Evolutionary conservation across 169 alveolate species (phyloP), one percentile per base, ranked within the genome.

Genomic region (Plasmodium knowlesi): DNA sequence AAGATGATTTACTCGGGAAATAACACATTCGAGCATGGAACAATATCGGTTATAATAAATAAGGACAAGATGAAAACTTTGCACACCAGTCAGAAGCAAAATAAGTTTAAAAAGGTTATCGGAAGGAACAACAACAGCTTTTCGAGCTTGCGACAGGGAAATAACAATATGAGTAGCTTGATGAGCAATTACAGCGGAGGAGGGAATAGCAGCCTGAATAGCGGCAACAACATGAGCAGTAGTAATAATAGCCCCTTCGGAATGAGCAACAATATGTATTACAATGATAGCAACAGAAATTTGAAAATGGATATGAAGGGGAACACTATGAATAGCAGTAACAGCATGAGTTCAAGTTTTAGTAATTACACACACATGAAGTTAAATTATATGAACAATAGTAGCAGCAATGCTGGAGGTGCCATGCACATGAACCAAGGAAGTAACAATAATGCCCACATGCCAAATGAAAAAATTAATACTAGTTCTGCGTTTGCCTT

Each of bases 1-100:
- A 88, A 41, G 43, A 88, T 88, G 88, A 54, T 88, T 32, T 78
- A 53, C 30, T 78, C 94, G 25, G 94, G 94, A 76, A 88, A 88
- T 78, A 88, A 78, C 70, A 43, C 89, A 37, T 53, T 25, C 81
- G 94, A 88, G 46, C 94, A 88, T 2, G 88, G 88, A 76, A 32
- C 94, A 14, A 88, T 88, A 39, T 88, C 94, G 41, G 94, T 88
- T 28, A 88, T 88, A 57, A 88, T 88, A 34, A 88, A 88, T 54
- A 85, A 85, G 53, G 94, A 88, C 30, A 88, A 88, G 39, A 78
- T 79, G 82, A 88, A 88, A 79, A 43, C 19, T 57, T 88, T 88
- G 46, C 43, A 88, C 81, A 34, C 72, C 50, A 88, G 78, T 72
- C 94, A 67, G 32, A 88, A 88, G 34, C 94, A 88, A 72, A 88